Conservation (phyloP, 2,329 filamentous ascomycete species). For the Penicillium brevicompactum region DNA sequence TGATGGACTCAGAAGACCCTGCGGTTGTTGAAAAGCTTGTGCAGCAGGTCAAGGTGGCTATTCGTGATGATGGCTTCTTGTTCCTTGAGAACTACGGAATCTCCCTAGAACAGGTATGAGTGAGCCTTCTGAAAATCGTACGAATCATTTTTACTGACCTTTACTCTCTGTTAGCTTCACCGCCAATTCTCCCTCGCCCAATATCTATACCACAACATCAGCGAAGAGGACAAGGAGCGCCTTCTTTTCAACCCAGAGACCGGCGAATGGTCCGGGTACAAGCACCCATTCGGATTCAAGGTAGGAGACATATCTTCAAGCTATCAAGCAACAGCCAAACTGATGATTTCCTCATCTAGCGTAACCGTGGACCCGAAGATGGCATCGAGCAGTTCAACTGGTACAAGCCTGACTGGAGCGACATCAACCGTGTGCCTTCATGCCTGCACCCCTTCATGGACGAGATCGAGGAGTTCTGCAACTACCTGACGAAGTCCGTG, state of each 20-base stretch:
- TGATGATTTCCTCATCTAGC: slow-evolving; percentile 29
- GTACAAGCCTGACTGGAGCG: slow-evolving; percentile 52
- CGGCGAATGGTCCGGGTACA: slow-evolving; percentile 55
- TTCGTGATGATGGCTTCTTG: slow-evolving; percentile 49
- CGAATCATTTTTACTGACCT: background rate
- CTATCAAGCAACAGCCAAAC: background rate
- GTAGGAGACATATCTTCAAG: slow-evolving; percentile 17
- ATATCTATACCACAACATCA: slow-evolving; percentile 54
- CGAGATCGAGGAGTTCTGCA: slow-evolving; percentile 50
- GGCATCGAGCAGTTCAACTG: slow-evolving; percentile 60
- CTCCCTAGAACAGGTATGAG: slow-evolving; percentile 45
- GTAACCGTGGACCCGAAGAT: slow-evolving; percentile 47
- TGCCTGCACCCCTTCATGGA: slow-evolving; percentile 55
- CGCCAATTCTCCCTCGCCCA: slow-evolving; percentile 55
- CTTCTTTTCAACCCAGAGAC: slow-evolving; percentile 52
- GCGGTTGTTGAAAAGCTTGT: slow-evolving; percentile 48
- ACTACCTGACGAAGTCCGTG: slow-evolving; percentile 53
- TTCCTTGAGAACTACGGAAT: slow-evolving; percentile 56
- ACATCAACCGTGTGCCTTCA: slow-evolving; percentile 44
- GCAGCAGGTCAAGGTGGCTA: slow-evolving; percentile 46
- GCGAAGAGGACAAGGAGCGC: slow-evolving; percentile 52
- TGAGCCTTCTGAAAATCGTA: background rate
- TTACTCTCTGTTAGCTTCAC: slow-evolving; percentile 38
- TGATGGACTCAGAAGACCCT: slow-evolving; percentile 48
- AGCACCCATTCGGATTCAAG: slow-evolving; percentile 52